A percentile compares a stretch with the other conserved stretches of the same genome.
phyloP scores from a whole-genome alignment of 306 rosid genomes.

The apple (Malus domestica) region ASM211411v1 NC_041793.1:17775501-17776000 shows the following conservation, averaged over 20 bases:
- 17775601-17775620: conserved; percentile 57
- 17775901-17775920: conserved; percentile 65
- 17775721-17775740: conserved; percentile 78
- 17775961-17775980: not conserved
- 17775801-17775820: not conserved
- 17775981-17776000: not conserved
- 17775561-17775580: conserved; percentile 70
- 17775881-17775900: conserved; percentile 80
- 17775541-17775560: conserved; percentile 72
- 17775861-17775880: conserved; percentile 56
- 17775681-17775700: conserved; percentile 33
- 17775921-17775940: conserved; percentile 33
- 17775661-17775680: not conserved
- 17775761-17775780: conserved; percentile 28
- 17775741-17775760: conserved; percentile 57
- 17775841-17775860: conserved; percentile 54
- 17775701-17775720: conserved; percentile 59
- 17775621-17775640: not conserved
- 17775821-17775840: not conserved
- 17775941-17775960: conserved; percentile 28
- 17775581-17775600: conserved; percentile 62
- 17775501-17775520: not conserved
- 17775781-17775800: not conserved
- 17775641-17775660: not conserved
- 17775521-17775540: conserved; percentile 54